phyloP scores from a whole-genome alignment of 192 early-diverging fungal species.

The Coemansia javaensis region DNA sequence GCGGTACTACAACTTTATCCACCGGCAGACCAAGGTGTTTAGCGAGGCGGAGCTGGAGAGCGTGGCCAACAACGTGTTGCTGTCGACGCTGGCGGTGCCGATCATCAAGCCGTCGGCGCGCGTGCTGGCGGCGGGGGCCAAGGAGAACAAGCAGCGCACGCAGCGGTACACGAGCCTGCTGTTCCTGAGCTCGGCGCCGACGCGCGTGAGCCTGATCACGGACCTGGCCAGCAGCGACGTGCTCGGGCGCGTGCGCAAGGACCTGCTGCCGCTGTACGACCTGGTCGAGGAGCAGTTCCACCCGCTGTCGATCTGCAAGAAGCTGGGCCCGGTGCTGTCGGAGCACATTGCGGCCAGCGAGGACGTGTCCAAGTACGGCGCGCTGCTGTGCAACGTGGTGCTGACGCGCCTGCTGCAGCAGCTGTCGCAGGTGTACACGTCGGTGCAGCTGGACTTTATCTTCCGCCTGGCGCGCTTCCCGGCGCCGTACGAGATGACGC shows the following conservation, averaged over 20 bases:
- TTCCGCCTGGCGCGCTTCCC: constrained; percentile 85
- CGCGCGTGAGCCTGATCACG: constrained; percentile 84
- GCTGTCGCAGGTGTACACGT: constrained; percentile 97
- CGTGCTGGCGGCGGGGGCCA: constrained; percentile 61
- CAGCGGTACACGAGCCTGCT: constrained; percentile 83
- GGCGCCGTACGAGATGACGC: constrained; percentile 75
- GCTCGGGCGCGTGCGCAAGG: constrained; percentile 77
- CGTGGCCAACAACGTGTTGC: constrained; percentile 86
- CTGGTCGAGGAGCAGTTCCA: constrained; percentile 98
- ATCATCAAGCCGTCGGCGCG: constrained; percentile 85
- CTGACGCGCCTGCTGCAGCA: constrained; percentile 97
- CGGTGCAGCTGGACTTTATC: constrained; percentile 92
- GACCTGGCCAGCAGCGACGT: constrained; percentile 86
- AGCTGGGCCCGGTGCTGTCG: constrained; percentile 84
- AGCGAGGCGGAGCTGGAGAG: constrained; percentile 80
- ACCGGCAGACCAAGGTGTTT: constrained; percentile 73
- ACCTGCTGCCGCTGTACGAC: constrained; percentile 89
- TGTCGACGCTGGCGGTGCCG: constrained; percentile 94
- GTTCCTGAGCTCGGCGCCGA: constrained; percentile 76
- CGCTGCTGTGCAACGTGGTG: constrained; percentile 92
- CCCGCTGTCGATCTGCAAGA: constrained; percentile 96
- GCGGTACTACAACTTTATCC: constrained; percentile 77
- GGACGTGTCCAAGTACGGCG: constrained; percentile 83
- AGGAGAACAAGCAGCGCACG: constrained; percentile 74
- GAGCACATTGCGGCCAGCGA: constrained; percentile 60